Evolutionary conservation across 306 rosid species (phyloP), one percentile per base, ranked within the genome.

Genomic region (Heteromeles arbutifolia): DNA sequence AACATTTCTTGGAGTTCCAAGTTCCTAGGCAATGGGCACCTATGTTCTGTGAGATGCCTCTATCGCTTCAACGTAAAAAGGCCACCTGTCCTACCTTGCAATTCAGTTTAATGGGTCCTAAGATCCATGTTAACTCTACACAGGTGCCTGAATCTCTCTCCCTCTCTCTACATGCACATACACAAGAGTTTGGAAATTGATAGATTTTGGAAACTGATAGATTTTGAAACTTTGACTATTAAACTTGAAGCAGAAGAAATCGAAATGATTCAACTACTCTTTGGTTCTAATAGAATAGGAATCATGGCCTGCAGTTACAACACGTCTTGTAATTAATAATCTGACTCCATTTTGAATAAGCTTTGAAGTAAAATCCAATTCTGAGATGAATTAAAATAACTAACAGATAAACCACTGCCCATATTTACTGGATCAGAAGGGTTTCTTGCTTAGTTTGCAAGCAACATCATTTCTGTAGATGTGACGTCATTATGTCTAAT

Each of bases 11-110:
- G 86, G 98, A 95, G 90, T 95, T 92, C 79, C 98, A 95, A 90
- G 88, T 95, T 87, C 97, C 98, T 28, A 86, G 90, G 85, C 98
- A 95, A 83, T 95, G 98, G 98, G 98, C 93, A 17, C 98, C 98
- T 65, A 90, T 92, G 92, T 95, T 92, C 79, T 86, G 96, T 17
- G 97, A 95, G 83, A 88, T 95, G 67, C 97, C 98, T 66, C 96
- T 95, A 63, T 82, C 97, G 79, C 97, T 88, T 87, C 96, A 86
- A 72, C 73, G 77, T 74, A 95, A 61, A 81, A 86, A 79, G 83
- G 74, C 85, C 18, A 71, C 86, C 63, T 88, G 95, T 80, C 89
- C 91, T 78, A 72, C 91, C 75, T 81, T 92, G 69, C 97, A 88
- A 84, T 90, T 92, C 85, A 79, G 84, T 85, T 92, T 92, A 83